Evolutionary conservation across 1,284 basidiomycete species (phyloP), one percentile per base, ranked within the genome.

Genomic region (Moesziomyces globuligerus): DNA sequence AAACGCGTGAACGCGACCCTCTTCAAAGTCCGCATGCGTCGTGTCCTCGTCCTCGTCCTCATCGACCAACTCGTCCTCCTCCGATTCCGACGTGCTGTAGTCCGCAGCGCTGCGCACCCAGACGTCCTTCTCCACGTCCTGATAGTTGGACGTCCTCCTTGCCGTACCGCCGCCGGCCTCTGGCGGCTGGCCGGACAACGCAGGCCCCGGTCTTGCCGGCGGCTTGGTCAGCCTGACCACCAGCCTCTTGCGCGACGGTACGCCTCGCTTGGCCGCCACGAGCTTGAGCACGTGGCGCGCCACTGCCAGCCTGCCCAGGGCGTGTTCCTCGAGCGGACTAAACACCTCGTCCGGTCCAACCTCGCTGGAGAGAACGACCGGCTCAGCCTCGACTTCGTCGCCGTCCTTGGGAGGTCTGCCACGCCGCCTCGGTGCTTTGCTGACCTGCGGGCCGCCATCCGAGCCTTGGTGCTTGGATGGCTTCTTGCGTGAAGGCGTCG

Each of bases 21-120:
- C 60, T 41, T 57, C 61, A 13, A 65, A 65, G 1, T 29, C 38
- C 4, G 28, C 29, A 4, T 53, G 50, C 9, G 17, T 42, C 25
- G 28, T 25, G 11, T 37, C 48, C 24, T 48, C 40, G 1, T n/a
- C 41, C 18, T 45, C 46, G 11, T 44, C 49, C 17, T 42, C 18
- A 24, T 48, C 45, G 9, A 20, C 11, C 3, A 45, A 26, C 23
- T 50, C 50, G 17, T 49, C 62, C 7, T 38, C 18, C 17, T 67
- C 57, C 32, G 64, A 67, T 9, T 52, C 52, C 5, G 53, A 48
- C 15, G 51, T 25, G 48, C 57, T 60, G 15, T 29, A 38, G 38
- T 67, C 57, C 17, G 61, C 70, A 26, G 52, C 66, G 26, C 67
- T 54, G 44, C 66, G 58, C 8, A 69, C 58, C 65, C 65, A 68